phyloP scores from a whole-genome alignment of 345 rosid genomes.

The Capsella bursapastoris region DNA sequence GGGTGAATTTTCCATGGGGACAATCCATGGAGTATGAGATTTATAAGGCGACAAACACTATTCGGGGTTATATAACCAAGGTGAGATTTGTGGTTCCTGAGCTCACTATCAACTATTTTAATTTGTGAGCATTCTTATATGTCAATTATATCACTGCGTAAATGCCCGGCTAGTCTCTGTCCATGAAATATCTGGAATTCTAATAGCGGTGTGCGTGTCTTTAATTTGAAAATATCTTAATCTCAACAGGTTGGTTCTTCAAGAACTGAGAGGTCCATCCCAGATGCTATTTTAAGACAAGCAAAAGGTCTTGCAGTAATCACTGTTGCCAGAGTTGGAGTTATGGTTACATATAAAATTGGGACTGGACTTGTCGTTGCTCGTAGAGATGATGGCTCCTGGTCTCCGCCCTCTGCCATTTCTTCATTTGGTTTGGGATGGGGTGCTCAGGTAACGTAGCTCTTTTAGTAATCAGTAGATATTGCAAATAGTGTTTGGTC shows the following conservation, averaged over 20 bases:
- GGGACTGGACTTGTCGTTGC: conserved; percentile 94
- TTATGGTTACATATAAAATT: conserved; percentile 84
- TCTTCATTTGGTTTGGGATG: conserved; percentile 94
- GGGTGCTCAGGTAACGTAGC: conserved; percentile 88
- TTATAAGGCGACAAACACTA: conserved; percentile 86
- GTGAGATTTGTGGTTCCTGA: conserved; percentile 45
- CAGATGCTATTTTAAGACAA: conserved; percentile 71
- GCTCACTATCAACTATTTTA: not conserved
- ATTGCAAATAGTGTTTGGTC: conserved; percentile 3
- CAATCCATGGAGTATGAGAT: conserved; percentile 92
- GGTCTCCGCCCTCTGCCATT: conserved; percentile 98
- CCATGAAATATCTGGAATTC: not conserved
- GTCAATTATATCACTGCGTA: conserved; percentile 1
- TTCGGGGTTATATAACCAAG: conserved; percentile 69
- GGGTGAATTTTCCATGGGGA: conserved; percentile 98
- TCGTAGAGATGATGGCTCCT: conserved; percentile 87
- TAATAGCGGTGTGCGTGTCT: not conserved
- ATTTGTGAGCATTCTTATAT: not conserved
- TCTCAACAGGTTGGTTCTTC: conserved; percentile 69
- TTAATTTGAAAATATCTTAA: conserved; percentile 21
- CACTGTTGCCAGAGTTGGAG: conserved; percentile 82
- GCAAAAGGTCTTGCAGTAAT: conserved; percentile 96
- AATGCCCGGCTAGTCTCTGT: not conserved
- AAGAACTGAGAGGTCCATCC: conserved; percentile 84
- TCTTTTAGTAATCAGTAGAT: not conserved